A percentile compares a stretch with the other conserved stretches of the same genome.
These are phyloP conservation scores for Petunia secreta DNA, from an alignment of 257 asterid species.

Conservation along the genomic window DNA sequence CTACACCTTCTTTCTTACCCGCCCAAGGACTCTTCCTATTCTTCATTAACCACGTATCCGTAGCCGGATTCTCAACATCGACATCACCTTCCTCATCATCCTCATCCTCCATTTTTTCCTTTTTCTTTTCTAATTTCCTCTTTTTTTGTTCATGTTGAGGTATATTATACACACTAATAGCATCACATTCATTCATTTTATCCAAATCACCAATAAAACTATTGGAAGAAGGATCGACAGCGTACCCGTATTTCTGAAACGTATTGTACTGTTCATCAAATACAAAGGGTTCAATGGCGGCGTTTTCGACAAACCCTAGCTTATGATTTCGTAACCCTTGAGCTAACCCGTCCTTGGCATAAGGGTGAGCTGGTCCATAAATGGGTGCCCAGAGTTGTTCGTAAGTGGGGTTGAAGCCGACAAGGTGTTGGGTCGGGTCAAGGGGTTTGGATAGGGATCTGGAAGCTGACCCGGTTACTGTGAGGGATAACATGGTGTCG, in stretches of 20 bases:
- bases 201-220: constrained; percentile 78
- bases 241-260: constrained; percentile 85
- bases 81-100: constrained; percentile 42
- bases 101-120: constrained; percentile 66
- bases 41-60: constrained; percentile 86
- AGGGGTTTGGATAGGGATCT: constrained; percentile 65
- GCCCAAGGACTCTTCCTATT: constrained; percentile 98
- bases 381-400: constrained; percentile 98
- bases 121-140: constrained; percentile 80
- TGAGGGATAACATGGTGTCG: constrained; percentile 88
- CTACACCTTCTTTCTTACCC: constrained; percentile 80
- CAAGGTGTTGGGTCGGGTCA: constrained; percentile 90
- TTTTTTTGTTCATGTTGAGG: constrained; percentile 83
- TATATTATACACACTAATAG: constrained; percentile 77
- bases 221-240: constrained; percentile 87
- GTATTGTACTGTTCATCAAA: constrained; percentile 98
- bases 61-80: constrained; percentile 71
- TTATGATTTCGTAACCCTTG: constrained; percentile 96
- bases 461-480: constrained; percentile 65
- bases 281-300: constrained; percentile 73
- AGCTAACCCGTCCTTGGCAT: constrained; percentile 95
- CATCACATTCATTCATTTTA: constrained; percentile 56
- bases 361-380: constrained; percentile 92
- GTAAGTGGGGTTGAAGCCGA: constrained; percentile 84
- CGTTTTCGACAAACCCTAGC: constrained; percentile 89